Conservation (phyloP, 495 filamentous ascomycete species). For the Hypoxylon cercidicola region DNA sequence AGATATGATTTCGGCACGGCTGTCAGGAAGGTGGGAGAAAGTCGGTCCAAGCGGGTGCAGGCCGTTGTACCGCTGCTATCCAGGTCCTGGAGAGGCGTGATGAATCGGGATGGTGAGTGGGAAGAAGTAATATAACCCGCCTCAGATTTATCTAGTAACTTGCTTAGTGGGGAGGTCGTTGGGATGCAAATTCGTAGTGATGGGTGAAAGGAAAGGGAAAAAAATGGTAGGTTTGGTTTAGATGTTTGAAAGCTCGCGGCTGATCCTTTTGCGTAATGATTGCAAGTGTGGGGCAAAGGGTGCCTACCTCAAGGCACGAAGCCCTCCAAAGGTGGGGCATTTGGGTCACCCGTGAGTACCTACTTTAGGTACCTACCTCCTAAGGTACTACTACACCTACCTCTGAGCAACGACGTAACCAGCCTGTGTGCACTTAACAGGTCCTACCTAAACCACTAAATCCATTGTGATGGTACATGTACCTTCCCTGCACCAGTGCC, state of each 20-base stretch:
- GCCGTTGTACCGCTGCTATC: conserved; percentile 44
- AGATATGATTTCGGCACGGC: conserved; percentile 29
- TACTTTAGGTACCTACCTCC: neutral
- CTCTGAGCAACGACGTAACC: too few species aligned
- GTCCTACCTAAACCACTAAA: too few species aligned
- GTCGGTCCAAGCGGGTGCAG: conserved; percentile 48
- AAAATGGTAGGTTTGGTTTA: conserved; percentile 22
- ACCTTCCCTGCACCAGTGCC: too few species aligned
- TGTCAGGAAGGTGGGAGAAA: conserved; percentile 32
- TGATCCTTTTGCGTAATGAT: conserved; percentile 43
- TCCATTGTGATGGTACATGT: too few species aligned
- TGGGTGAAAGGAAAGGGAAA: conserved; percentile 27
- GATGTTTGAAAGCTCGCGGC: conserved; percentile 40
- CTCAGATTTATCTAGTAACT: conserved; percentile 4
- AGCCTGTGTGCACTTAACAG: too few species aligned
- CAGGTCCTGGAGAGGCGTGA: conserved; percentile 27
- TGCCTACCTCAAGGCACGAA: conserved; percentile 23
- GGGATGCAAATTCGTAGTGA: conserved; percentile 25
- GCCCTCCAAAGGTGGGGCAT: conserved; percentile 6
- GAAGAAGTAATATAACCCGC: conserved; percentile 7
- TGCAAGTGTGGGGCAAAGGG: conserved; percentile 21
- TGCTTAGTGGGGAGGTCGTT: conserved; percentile 22
- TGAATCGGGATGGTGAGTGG: neutral
- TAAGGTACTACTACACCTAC: too few species aligned
- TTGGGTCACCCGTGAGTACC: neutral